Base-by-base conservation (phyloP, 139 green algal genomes). In the Eudorina sp. region DNA sequence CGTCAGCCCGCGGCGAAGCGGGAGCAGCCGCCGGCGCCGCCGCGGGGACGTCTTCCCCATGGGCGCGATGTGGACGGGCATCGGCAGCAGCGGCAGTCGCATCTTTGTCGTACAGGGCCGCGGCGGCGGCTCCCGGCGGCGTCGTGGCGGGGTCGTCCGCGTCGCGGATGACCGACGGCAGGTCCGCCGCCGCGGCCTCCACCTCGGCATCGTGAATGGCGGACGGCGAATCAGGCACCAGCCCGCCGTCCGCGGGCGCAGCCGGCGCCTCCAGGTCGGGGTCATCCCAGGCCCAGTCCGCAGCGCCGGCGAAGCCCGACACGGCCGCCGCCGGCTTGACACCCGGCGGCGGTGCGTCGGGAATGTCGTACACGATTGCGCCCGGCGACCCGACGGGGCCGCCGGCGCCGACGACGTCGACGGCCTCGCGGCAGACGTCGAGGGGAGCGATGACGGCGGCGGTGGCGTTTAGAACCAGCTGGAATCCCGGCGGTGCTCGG, bases 311-410 rank as follows among this genome's bases (percentile, higher is more conserved):
- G 2, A 84, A 72, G 18, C 75, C 48, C 31, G 4, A 16, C 19
- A 21, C 75, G 31, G 45, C 74, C 1, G 48, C 75, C 1, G 75
- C 75, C 4, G 29, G 34, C 46, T 81, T 81, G 73, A 31, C 73
- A 27, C 45, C 45, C 25, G 73, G 73, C 73, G 76, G 51, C 53
- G 77, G 53, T 19, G 38, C 53, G 21, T 72, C 36, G 19, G 77
- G 77, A 18, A 7, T 53, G 77, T 84, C 77, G 77, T 84, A 84
- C 77, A 84, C 77, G 21, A 73, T 73, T 1, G 14, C 41, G n/a
- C 76, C 31, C 9, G 70, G 40, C 18, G 70, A 48, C 31, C 75
- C 51, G 51, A 34, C 38, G 45, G 19, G 27, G 21, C 21, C 75
- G n/a, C 13, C 36, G 16, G 51, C 48, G 7, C 36, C 75, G 40